phyloP scores from a whole-genome alignment of 495 filamentous ascomycete species.

The Neurospora tetrasperma region DNA sequence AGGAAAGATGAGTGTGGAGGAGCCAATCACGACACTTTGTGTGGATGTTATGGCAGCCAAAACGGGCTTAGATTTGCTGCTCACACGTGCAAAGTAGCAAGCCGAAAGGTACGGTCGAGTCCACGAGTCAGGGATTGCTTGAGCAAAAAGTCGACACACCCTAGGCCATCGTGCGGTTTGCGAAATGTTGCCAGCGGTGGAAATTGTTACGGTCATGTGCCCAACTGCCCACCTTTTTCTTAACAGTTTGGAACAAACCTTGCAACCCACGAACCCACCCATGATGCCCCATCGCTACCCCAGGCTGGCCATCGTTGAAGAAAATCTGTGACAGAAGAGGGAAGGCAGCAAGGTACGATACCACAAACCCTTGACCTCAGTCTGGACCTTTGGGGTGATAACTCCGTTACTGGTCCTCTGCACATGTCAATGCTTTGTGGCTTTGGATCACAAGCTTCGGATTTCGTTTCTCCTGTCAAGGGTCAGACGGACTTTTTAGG shows the following conservation, averaged over 20 bases:
- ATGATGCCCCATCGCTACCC: not conserved
- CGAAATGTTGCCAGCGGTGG: not conserved
- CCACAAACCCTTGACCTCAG: not conserved
- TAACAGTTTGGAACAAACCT: not conserved
- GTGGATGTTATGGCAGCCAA: not conserved
- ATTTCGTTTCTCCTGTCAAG: not conserved
- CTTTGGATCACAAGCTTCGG: not conserved
- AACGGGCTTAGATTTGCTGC: not conserved
- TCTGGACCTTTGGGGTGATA: not conserved
- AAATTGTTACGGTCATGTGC: not conserved
- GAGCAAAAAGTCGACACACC: not conserved
- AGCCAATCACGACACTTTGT: not conserved
- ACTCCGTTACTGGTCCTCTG: not conserved
- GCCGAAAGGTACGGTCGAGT: not conserved
- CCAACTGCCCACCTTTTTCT: not conserved
- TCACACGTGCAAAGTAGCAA: not conserved
- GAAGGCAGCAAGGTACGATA: not conserved
- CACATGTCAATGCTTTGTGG: not conserved
- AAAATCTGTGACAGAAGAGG: not conserved
- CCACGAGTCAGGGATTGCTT: not conserved
- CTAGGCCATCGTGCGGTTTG: not conserved
- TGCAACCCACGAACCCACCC: not conserved
- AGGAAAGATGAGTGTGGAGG: not conserved
- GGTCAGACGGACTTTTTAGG: not conserved
- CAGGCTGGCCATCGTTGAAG: not conserved